Base-by-base conservation (phyloP, 2,329 filamentous ascomycete species). In the Fusarium brachygibbosum region DNA sequence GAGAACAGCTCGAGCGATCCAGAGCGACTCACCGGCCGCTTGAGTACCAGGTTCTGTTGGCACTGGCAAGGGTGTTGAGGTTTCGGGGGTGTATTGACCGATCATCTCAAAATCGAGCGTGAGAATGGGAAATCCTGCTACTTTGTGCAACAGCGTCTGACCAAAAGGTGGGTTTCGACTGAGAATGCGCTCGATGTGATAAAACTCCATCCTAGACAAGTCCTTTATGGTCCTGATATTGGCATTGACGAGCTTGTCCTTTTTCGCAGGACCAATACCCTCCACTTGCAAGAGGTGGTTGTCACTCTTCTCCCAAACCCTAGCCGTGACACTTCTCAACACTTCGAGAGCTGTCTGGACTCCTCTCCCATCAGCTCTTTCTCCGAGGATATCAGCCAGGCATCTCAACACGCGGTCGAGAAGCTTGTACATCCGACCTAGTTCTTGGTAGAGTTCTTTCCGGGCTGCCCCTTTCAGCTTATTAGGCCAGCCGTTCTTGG, bases 91-190 rank as follows among this genome's bases (percentile, higher is more conserved):
- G 40, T 71, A 61, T 40, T 63, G 61, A 6, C 61, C 65, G 4
- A 80, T 49, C 17, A 82, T 67, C 10, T 82, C 78, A 34, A 80
- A 75, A 14, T 77, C 73, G 35, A 89, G 64, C 2, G 73, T 80
- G 19, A 90, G 74, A 5, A 78, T 77, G 14, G 96, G 96, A 72
- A 98, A 98, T 0, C 85, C 83, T 2, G 85, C 86, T 12, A 96
- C 79, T 21, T 84, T 82, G 14, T 88, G 87, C 16, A 92, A 81
- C 41, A 97, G 76, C 41, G 90, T 90, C 44, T 87, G 85, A 0
- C 95, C 96, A 75, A 92, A 97, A 0, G 95, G 93, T 0, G 94
- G 93, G 69, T 97, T 93, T 55, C 91, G 90, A 67, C 89, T 91
- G 46, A 97, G 78, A 25, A 93, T 81, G 48, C 89, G 86, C 73